These are phyloP conservation scores for Penicillium sp. DNA, from an alignment of 2,329 filamentous ascomycete species.

Conservation along the genomic window DNA sequence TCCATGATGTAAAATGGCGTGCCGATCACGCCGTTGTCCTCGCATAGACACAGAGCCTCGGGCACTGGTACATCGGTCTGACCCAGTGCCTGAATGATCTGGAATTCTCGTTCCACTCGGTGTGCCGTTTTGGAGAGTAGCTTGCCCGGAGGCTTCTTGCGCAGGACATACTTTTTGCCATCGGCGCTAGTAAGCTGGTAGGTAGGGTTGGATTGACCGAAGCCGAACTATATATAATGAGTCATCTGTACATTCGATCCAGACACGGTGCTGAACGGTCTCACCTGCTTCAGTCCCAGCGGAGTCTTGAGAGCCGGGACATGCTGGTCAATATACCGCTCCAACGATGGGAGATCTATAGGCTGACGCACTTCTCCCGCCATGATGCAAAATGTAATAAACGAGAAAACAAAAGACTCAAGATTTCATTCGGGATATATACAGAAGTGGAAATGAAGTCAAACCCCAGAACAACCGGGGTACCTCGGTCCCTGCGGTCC, in stretches of 20 bases:
- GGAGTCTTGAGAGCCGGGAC: conserved; percentile 83
- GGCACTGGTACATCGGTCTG: conserved; percentile 83
- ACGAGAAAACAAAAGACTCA: background rate
- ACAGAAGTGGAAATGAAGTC: background rate
- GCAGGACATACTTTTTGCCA: conserved; percentile 76
- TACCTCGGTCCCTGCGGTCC: conserved; percentile 18
- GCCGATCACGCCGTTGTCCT: conserved; percentile 75
- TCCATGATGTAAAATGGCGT: conserved; percentile 98
- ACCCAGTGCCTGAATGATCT: conserved; percentile 79
- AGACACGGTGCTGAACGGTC: background rate
- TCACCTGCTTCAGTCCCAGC: conserved; percentile 82
- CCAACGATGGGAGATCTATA: conserved; percentile 76
- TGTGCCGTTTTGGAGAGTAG: conserved; percentile 92
- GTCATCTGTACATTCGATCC: background rate
- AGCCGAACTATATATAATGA: conserved; percentile 69
- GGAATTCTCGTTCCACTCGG: conserved; percentile 93
- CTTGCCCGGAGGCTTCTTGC: conserved; percentile 96
- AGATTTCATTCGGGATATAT: conserved; percentile 10
- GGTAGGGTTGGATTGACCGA: conserved; percentile 95
- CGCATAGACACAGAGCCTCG: conserved; percentile 77
- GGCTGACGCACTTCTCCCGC: conserved; percentile 86
- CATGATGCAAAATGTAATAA: conserved; percentile 51
- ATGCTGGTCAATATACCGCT: conserved; percentile 71
- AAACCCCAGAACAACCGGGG: conserved; percentile 14
- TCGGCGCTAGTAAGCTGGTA: conserved; percentile 79